These are phyloP conservation scores for Apiotrichum brassicae DNA, from an alignment of 1,284 basidiomycete genomes.

Conservation along the genomic window DNA sequence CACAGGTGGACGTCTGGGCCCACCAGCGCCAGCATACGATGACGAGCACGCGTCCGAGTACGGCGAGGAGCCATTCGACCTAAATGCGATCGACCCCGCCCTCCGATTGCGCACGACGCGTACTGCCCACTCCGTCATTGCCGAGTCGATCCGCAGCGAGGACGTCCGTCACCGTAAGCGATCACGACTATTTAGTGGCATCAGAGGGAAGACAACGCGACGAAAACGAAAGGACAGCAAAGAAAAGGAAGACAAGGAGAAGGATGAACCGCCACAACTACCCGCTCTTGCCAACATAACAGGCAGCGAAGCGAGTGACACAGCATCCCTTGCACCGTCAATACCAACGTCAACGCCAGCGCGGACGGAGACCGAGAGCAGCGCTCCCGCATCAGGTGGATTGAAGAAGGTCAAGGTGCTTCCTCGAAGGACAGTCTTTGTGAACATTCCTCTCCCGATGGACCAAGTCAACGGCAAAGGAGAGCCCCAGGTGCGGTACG, in stretches of 20 bases:
- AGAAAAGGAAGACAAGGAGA: background rate
- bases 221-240: background rate
- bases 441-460: slow-evolving; percentile 53
- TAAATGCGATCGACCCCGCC: slow-evolving; percentile 65
- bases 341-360: background rate
- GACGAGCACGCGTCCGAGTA: too few species aligned
- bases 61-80: slow-evolving; percentile 31
- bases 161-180: slow-evolving; percentile 57
- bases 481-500: slow-evolving; percentile 71
- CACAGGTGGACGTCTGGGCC: background rate
- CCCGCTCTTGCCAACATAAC: background rate
- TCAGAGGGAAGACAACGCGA: slow-evolving; percentile 18
- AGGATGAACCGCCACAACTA: background rate
- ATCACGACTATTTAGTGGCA: slow-evolving; percentile 49
- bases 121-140: slow-evolving; percentile 80
- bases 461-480: slow-evolving; percentile 49
- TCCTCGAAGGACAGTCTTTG: slow-evolving; percentile 67
- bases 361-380: background rate
- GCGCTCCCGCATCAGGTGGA: background rate
- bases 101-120: slow-evolving; percentile 77
- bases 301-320: background rate
- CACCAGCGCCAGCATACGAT: too few species aligned
- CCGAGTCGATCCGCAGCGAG: slow-evolving; percentile 74
- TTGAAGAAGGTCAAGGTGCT: slow-evolving; percentile 14
- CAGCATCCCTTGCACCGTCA: background rate